A percentile compares a stretch with the other conserved stretches of the same genome.
These are phyloP conservation scores for Blastosporella zonata DNA, from an alignment of 1,284 basidiomycete genomes.

Conservation along the genomic window DNA sequence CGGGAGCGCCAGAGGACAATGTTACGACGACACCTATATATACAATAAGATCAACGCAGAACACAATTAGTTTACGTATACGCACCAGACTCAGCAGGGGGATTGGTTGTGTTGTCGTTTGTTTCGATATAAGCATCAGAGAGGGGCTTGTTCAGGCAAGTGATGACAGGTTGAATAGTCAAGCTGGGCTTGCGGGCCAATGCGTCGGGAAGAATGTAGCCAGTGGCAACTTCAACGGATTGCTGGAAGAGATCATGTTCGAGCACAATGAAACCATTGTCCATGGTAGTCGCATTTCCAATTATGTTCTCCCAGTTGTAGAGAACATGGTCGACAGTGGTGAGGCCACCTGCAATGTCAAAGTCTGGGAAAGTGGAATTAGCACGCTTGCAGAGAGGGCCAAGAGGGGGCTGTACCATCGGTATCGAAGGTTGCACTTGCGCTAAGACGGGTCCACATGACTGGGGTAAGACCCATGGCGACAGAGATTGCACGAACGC, in stretches of 20 bases:
- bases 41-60: slow-evolving; percentile 5
- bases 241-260: slow-evolving; percentile 74
- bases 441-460: slow-evolving; percentile 64
- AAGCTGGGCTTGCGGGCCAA: slow-evolving; percentile 58
- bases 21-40: slow-evolving; percentile 25
- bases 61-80: slow-evolving; percentile 1
- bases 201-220: slow-evolving; percentile 68
- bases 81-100: slow-evolving; percentile 37
- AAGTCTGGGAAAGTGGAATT: slow-evolving; percentile 50
- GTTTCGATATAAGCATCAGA: slow-evolving; percentile 67
- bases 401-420: slow-evolving; percentile 38
- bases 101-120: slow-evolving; percentile 60
- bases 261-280: slow-evolving; percentile 70
- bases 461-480: slow-evolving; percentile 68
- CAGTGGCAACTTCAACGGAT: slow-evolving; percentile 65
- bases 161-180: slow-evolving; percentile 62
- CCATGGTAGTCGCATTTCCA: slow-evolving; percentile 44
- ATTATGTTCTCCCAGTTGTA: slow-evolving; percentile 66
- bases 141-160: slow-evolving; percentile 60
- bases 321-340: slow-evolving; percentile 55
- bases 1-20: slow-evolving; percentile 35
- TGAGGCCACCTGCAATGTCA: slow-evolving; percentile 66
- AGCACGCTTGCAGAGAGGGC: neutral
- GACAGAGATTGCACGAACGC: slow-evolving; percentile 73
- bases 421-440: slow-evolving; percentile 62